Evolutionary conservation across 345 rosid species (phyloP), one percentile per base, ranked within the genome.

Genomic region (Luvunga scandens): DNA sequence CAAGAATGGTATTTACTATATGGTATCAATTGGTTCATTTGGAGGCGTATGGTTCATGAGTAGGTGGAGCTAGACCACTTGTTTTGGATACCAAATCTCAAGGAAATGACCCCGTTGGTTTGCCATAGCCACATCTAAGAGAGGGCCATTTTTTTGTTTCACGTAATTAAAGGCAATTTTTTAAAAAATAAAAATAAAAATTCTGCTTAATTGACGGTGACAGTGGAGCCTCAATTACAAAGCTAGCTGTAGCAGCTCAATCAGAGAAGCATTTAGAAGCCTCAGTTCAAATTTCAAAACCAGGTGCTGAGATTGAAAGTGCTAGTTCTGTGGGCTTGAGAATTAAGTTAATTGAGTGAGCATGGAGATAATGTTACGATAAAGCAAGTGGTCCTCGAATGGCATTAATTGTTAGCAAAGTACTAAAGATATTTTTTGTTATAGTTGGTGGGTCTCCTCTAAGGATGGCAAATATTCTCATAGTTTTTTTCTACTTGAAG

Each of bases 251-350:
- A 2, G 69, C 53, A 31, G 57, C 42, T 14, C 22, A 42, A 42
- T 5, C 21, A 2, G 16, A 62, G 33, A 14, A 19, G 39, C 14
- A 28, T 4, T 45, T 45, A 0, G 36, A 63, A n/a, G 12, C 22
- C 38, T 61, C 8, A 4, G 66, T 19, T 53, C 57, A 64, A 85
- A 45, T 45, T 12, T 28, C 24, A 64, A 85, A 82, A 85, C 85
- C 85, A 63, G 78, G 85, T 82, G 82, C 87, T 66, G 13, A 18
- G 34, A 65, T 36, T 34, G 56, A 24, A 19, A 27, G 3, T 70
- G 36, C 63, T 65, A 1, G 21, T 53, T 64, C 84, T 78, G 85
- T 82, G 85, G 82, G 87, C 87, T 42, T 77, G 30, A 57, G n/a
- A 64, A 42, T 30, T 10, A 7, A 57, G 6, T 12, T 21, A 24